phyloP scores from a whole-genome alignment of 1,139 yeast species.

The Sugiyamaella sp. region DNA sequence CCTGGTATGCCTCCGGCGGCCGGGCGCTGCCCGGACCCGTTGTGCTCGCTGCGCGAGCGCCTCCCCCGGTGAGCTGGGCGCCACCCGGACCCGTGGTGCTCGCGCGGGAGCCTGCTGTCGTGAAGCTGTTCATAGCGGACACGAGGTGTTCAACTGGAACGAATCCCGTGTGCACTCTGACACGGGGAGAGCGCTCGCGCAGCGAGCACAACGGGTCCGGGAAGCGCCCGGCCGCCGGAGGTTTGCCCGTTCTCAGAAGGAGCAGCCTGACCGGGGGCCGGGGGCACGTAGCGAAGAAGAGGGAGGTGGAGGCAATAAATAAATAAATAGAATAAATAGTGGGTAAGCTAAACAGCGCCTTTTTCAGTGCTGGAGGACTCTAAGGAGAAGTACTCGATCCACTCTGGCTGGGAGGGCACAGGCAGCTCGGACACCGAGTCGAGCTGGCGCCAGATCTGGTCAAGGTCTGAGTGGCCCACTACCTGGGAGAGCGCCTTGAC shows the following conservation, averaged over 20 bases:
- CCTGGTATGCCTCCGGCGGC: not conserved
- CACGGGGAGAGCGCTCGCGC: not conserved
- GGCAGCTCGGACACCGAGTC: slow-evolving; percentile 17
- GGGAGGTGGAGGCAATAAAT: not conserved
- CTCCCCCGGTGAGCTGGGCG: no score
- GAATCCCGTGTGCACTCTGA: not conserved
- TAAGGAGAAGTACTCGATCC: slow-evolving; percentile 21
- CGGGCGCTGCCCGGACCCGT: not conserved
- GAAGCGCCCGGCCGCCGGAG: not conserved
- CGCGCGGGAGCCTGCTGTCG: no score
- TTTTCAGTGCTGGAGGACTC: slow-evolving; percentile 20
- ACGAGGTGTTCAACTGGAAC: no score
- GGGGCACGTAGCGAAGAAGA: no score
- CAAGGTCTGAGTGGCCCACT: slow-evolving; percentile 20
- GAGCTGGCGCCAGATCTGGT: slow-evolving; percentile 19
- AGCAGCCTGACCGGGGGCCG: no score
- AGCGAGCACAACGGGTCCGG: not conserved
- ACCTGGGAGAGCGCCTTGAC: slow-evolving; percentile 16
- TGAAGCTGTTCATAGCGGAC: no score
- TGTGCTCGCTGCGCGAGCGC: not conserved
- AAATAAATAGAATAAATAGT: slow-evolving; percentile 10
- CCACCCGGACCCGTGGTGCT: no score
- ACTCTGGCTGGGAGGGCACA: slow-evolving; percentile 17
- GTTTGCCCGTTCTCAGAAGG: no score
- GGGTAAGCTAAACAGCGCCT: slow-evolving; percentile 3